A percentile compares a stretch with the other conserved stretches of the same genome.
These are phyloP conservation scores for Phytophthora brassicae DNA, from an alignment of 352 stramenopile genomes.

Conservation along the genomic window DNA sequence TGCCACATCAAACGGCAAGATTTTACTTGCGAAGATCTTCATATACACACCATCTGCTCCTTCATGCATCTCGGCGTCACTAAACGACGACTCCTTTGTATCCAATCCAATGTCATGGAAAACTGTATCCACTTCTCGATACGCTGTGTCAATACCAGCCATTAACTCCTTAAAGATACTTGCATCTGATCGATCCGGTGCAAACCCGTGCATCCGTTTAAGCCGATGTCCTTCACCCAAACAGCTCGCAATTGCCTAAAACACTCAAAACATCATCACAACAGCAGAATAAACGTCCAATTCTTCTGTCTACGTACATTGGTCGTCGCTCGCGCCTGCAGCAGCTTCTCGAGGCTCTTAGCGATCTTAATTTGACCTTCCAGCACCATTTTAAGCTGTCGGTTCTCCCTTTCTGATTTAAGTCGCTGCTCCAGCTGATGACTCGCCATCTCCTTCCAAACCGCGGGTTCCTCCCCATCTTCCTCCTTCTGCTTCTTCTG, in stretches of 20 bases:
- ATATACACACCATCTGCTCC: conserved; percentile 39
- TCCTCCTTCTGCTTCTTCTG: background rate
- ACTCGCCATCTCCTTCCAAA: conserved; percentile 52
- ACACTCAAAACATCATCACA: background rate
- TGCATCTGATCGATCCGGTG: conserved; percentile 29
- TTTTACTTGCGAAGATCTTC: conserved; percentile 55
- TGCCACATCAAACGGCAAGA: conserved; percentile 46
- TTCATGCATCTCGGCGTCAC: conserved; percentile 45
- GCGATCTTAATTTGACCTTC: conserved; percentile 73
- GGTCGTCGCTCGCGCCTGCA: conserved; percentile 38
- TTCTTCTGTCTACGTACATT: conserved; percentile 20
- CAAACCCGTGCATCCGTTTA: conserved; percentile 33
- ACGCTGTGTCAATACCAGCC: conserved; percentile 37
- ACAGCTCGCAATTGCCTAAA: conserved; percentile 34
- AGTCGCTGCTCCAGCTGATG: conserved; percentile 47
- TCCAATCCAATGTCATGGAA: conserved; percentile 41
- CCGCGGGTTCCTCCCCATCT: conserved; percentile 14
- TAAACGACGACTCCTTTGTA: conserved; percentile 35
- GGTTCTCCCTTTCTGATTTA: conserved; percentile 64
- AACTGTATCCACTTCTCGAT: conserved; percentile 41
- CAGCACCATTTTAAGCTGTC: conserved; percentile 53
- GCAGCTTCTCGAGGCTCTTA: conserved; percentile 53
- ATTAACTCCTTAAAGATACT: conserved; percentile 43
- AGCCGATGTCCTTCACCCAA: conserved; percentile 18
- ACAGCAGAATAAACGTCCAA: too few relatives aligned